Evolutionary conservation across 768 basidiomycete species (phyloP).

Genomic region (Tylopilus rubrobrunneus): DNA sequence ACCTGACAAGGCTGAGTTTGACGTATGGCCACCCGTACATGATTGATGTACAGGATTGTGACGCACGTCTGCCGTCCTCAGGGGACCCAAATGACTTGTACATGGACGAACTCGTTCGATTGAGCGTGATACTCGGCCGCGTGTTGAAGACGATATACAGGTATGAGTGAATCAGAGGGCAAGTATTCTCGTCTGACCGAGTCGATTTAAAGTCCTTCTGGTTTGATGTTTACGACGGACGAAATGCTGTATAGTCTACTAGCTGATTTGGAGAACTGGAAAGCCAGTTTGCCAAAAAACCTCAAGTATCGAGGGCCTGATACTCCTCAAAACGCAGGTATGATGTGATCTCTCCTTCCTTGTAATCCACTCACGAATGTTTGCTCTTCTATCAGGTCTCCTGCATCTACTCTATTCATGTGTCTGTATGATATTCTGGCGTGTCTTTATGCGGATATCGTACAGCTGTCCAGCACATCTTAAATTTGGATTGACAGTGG

Average conservation of each 20-base stretch:
- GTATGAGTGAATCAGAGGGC: constrained; percentile 33
- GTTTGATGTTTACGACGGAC: constrained; percentile 81
- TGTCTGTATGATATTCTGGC: constrained; percentile 95
- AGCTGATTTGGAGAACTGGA: constrained; percentile 72
- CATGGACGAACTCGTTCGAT: constrained; percentile 86
- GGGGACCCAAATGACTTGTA: constrained; percentile 77
- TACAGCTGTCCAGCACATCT: constrained; percentile 89
- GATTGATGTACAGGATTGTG: constrained; percentile 97
- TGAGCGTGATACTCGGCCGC: constrained; percentile 87
- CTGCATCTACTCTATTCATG: constrained; percentile 86
- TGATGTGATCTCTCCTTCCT: neutral
- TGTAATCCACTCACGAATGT: constrained; percentile 2
- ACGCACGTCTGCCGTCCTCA: constrained; percentile 87
- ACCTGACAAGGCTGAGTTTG: constrained; percentile 63
- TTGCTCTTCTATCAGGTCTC: constrained; percentile 49
- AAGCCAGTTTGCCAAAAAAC: constrained; percentile 68
- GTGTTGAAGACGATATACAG: constrained; percentile 93
- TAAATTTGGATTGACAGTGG: constrained; percentile 78
- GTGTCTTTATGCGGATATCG: constrained; percentile 97
- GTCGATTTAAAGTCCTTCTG: constrained; percentile 62
- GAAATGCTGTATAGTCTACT: constrained; percentile 65
- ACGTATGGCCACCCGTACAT: constrained; percentile 92
- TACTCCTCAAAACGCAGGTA: constrained; percentile 64
- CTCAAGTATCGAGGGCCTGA: constrained; percentile 75
- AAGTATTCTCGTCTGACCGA: constrained; percentile 7